phyloP scores from a whole-genome alignment of 441 rosid species.

The Corymbia citriodora region DNA sequence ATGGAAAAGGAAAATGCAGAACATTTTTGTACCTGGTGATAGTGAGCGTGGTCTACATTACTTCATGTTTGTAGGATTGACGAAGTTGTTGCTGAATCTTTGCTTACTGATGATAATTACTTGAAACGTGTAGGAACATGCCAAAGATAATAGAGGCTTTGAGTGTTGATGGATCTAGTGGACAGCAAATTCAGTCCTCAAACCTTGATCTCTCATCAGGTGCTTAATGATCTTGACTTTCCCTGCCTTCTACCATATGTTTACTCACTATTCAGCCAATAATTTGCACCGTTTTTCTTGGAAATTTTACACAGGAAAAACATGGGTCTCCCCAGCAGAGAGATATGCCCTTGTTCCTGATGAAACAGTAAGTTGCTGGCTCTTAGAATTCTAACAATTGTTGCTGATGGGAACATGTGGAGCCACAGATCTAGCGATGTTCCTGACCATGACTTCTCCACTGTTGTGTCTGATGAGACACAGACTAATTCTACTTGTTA shows the following conservation, averaged over 20 bases:
- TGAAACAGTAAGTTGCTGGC: slow-evolving; percentile 57
- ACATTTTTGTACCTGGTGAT: neutral
- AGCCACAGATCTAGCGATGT: neutral
- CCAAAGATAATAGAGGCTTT: slow-evolving; percentile 71
- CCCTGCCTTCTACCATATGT: neutral
- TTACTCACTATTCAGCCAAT: neutral
- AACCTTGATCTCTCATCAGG: slow-evolving; percentile 67
- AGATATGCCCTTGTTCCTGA: slow-evolving; percentile 93
- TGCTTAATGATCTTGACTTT: slow-evolving; percentile 4
- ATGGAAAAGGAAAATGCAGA: neutral
- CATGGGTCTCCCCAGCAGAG: slow-evolving; percentile 82
- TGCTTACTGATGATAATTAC: neutral
- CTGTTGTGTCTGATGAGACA: neutral
- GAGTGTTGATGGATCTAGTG: slow-evolving; percentile 81
- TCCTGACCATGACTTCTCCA: neutral
- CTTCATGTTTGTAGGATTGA: neutral
- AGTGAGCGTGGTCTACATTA: neutral
- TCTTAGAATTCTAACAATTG: neutral
- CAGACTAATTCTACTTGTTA: neutral
- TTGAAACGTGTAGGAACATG: slow-evolving; percentile 42
- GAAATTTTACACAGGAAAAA: slow-evolving; percentile 51
- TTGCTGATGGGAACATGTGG: neutral
- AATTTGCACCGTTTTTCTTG: neutral
- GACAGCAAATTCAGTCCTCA: slow-evolving; percentile 70
- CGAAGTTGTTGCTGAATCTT: neutral